Base-by-base conservation (phyloP, 371 early-diverging fungal genomes). In the Mortierella polycephala region DNA sequence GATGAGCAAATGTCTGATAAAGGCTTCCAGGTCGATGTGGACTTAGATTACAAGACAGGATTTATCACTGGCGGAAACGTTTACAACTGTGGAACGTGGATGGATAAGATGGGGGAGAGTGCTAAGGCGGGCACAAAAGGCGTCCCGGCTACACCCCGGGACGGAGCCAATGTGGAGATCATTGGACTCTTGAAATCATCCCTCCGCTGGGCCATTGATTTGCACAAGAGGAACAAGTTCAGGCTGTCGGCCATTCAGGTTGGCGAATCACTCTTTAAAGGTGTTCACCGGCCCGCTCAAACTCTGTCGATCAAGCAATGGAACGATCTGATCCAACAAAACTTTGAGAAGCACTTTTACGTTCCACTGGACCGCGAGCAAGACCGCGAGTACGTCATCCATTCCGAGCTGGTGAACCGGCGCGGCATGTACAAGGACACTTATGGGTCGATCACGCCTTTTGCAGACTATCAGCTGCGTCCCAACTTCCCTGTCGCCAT, bases 51-150 rank as follows among this genome's bases (percentile, higher is more conserved):
- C 86, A 82, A 59, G 0, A 91, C 89, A 0, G 99, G 98, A 21
- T 88, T 98, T 40, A 83, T 97, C 47, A 77, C 82, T 40, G 98
- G 99, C 40, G 99, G 99, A 23, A 96, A 90, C 75, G 47, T 83
- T n/a, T 93, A 85, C 86, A 99, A 99, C 83, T 99, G 98, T 72
- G 98, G 99, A 42, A 98, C 98, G 0, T 99, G 98, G 99, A 98
- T 98, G 98, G 99, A 98, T 84, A 98, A 98, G 86, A 98, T 97
- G 97, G 99, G 99, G 11, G 96, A 96, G 74, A 95, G 94, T 23
- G 88, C 84, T 40, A 96, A 94, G 83, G 98, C 99, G 4, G 93
- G 94, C 9, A 97, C 88, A 49, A 89, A 90, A 57, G 99, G 99
- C 1, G 74, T 91, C 40, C 99, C 98, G 0, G 95, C 96, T 0